Base-by-base conservation (phyloP, 768 basidiomycete species). In the Harrya chromipes region DNA sequence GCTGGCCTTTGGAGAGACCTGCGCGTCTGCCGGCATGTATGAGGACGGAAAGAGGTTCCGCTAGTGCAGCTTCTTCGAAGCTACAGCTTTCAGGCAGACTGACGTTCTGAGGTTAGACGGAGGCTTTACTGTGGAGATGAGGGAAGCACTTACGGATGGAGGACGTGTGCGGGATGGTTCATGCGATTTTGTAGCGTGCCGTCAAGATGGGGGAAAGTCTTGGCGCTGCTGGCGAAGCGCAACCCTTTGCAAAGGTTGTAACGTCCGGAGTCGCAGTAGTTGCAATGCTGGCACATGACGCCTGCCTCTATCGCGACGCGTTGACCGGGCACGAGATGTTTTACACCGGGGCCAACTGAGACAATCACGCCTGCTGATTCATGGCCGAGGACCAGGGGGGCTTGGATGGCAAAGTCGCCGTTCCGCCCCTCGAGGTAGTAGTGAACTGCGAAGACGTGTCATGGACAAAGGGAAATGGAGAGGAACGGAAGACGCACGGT, bases 281-380 rank as follows among this genome's bases (percentile, higher is more conserved):
- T 67, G 71, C 90, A 93, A 36, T 74, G 74, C 49, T 81, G 81
- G 72, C 94, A 97, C 76, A 85, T 84, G 65, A 94, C 83, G 24
- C 94, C 94, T 6, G 90, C 88, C 68, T 97, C 94, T 66, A 97
- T 87, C 23, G 92, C 94, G 45, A 97, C 94, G 46, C 90, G 84
- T 66, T 92, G 87, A 31, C 94, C 93, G 19, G 85, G 79, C 13
- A 72, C 67, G 51, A 93, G 71, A 61, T 78, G 61, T 55, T 73
- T 76, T 38, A 85, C 84, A 16, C 83, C 82, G 12, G 84, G 78
- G 11, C 89, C 88, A 49, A 95, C 76, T n/a, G 90, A 85, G 48
- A 86, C 85, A 61, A 97, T 74, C 61, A 90, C 69, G 29, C 94
- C 94, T n/a, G 90, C 82, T 0, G 93, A 79, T 74, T 97, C 94